These are phyloP conservation scores for Calonectria leucothoes DNA, from an alignment of 2,329 filamentous ascomycete genomes.

Conservation along the genomic window DNA sequence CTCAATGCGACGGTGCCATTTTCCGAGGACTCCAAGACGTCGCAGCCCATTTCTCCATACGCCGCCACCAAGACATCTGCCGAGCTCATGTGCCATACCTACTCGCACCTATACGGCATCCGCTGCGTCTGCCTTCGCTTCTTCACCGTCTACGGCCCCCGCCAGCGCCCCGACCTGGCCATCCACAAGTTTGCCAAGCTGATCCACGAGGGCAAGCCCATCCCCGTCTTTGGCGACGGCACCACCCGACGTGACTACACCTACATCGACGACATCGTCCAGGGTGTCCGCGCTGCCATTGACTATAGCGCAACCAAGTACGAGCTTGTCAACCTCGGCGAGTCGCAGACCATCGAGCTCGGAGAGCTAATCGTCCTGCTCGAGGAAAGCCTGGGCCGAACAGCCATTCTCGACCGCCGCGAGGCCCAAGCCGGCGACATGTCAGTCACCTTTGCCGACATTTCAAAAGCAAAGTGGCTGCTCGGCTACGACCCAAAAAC, in stretches of 20 bases:
- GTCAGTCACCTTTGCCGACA: slow-evolving; percentile 35
- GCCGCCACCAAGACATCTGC: slow-evolving; percentile 31
- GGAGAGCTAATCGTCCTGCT: slow-evolving; percentile 30
- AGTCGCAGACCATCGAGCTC: slow-evolving; percentile 37
- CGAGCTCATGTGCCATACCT: slow-evolving; percentile 39
- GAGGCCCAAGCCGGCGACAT: slow-evolving; percentile 37
- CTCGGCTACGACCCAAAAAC: slow-evolving; percentile 35
- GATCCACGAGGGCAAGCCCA: slow-evolving; percentile 34
- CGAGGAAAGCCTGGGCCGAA: slow-evolving; percentile 32
- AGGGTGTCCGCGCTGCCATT: slow-evolving; percentile 35
- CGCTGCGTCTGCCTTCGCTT: slow-evolving; percentile 39
- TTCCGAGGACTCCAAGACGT: slow-evolving; percentile 28
- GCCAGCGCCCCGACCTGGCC: slow-evolving; percentile 39
- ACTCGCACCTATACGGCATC: slow-evolving; percentile 37
- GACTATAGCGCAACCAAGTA: slow-evolving; percentile 30
- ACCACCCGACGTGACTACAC: slow-evolving; percentile 39
- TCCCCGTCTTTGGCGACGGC: slow-evolving; percentile 40
- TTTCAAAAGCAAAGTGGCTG: slow-evolving; percentile 32
- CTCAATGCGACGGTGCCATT: slow-evolving; percentile 35
- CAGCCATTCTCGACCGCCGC: slow-evolving; percentile 31
- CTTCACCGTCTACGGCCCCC: slow-evolving; percentile 41
- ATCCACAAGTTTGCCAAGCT: slow-evolving; percentile 39
- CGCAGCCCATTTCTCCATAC: slow-evolving; percentile 38
- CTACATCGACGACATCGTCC: slow-evolving; percentile 39
- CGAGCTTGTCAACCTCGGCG: slow-evolving; percentile 40